Evolutionary conservation across 2,329 filamentous ascomycete species (phyloP).

Genomic region (Fusarium caatingaense): DNA sequence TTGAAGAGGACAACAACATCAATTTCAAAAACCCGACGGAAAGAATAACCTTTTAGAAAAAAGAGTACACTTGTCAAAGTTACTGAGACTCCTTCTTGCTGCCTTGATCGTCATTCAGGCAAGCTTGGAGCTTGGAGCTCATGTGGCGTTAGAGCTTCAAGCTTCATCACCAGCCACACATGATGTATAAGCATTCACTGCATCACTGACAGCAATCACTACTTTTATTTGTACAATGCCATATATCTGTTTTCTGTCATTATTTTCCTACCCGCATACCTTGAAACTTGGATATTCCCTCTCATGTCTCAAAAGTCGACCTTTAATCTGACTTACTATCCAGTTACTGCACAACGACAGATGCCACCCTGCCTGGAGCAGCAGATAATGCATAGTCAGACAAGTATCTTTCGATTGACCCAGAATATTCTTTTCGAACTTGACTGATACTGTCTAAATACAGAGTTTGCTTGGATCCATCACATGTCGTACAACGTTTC

Average conservation of each 20-base stretch:
- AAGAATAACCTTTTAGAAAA: slow-evolving; percentile 6
- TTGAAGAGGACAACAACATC: slow-evolving; percentile 25
- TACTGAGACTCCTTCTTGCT: not conserved
- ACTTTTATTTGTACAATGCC: not conserved
- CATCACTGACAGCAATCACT: not conserved
- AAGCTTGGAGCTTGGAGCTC: slow-evolving; percentile 15
- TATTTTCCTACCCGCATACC: not conserved
- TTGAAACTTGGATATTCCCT: not conserved
- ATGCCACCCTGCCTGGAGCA: not conserved
- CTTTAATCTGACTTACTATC: not conserved
- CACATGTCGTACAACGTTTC: not conserved
- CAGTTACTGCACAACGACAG: not conserved
- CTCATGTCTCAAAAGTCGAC: not conserved
- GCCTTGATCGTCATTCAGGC: not conserved
- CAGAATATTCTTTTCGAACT: not conserved
- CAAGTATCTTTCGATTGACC: not conserved
- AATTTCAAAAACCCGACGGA: not conserved
- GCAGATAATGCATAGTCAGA: not conserved
- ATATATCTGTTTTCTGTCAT: not conserved
- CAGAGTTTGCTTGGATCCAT: not conserved
- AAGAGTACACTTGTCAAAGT: not conserved
- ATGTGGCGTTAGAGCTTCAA: slow-evolving; percentile 28
- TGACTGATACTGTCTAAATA: not conserved
- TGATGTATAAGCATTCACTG: not conserved
- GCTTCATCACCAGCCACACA: slow-evolving; percentile 25